A percentile compares a stretch with the other conserved stretches of the same genome.
Evolutionary conservation across 257 asterid species (phyloP).

Genomic region (Ligustrum vulgare): DNA sequence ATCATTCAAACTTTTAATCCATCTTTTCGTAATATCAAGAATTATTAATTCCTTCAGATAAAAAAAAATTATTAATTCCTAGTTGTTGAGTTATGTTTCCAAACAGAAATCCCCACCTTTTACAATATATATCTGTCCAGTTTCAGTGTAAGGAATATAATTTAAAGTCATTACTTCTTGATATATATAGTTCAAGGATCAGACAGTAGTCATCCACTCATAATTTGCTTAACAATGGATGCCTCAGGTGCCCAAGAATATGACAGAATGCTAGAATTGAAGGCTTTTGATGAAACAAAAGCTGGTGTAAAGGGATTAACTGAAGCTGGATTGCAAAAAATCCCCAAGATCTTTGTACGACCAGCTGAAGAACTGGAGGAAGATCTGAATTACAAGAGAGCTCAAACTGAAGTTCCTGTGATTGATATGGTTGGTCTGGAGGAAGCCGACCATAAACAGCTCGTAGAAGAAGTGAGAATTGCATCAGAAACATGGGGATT

Average conservation of each 20-base stretch:
- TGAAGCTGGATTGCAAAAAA: conserved; percentile 40
- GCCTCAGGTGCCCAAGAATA: conserved; percentile 5
- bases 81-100: not conserved
- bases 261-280: conserved; percentile 32
- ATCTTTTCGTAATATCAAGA: not conserved
- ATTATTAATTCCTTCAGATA: too few relatives aligned
- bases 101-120: too few relatives aligned
- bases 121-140: too few relatives aligned
- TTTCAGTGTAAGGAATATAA: too few relatives aligned
- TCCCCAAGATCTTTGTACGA: conserved; percentile 45
- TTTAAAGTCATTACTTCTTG: not conserved
- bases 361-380: conserved; percentile 25
- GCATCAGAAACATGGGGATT: conserved; percentile 51
- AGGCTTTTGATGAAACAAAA: conserved; percentile 45
- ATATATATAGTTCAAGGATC: not conserved
- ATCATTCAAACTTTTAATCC: not conserved
- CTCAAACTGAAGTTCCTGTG: conserved; percentile 34
- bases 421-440: conserved; percentile 37
- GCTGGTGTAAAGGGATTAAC: conserved; percentile 53
- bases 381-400: conserved; percentile 7
- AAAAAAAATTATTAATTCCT: not conserved
- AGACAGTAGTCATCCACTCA: not conserved
- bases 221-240: not conserved
- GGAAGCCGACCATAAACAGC: conserved; percentile 12
- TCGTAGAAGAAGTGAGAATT: conserved; percentile 30